These are phyloP conservation scores for Phytophthora sojae DNA, from an alignment of 352 stramenopile species.

Conservation along the genomic window DNA sequence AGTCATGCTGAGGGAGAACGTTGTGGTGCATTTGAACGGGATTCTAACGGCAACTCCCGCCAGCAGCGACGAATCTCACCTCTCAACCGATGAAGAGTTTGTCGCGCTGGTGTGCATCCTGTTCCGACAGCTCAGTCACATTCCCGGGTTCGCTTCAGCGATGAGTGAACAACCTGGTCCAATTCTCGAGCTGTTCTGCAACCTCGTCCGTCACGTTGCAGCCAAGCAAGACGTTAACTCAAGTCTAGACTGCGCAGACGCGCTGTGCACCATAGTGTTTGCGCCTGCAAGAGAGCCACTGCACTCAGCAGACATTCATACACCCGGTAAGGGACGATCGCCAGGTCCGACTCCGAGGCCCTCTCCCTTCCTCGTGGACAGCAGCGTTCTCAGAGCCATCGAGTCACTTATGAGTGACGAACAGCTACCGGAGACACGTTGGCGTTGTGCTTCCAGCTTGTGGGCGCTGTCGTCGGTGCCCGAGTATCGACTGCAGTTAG, in stretches of 20 bases:
- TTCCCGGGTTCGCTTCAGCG: conserved; percentile 23
- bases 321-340: conserved; percentile 2
- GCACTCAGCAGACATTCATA: neutral
- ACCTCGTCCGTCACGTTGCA: conserved; percentile 37
- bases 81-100: conserved; percentile 41
- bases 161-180: conserved; percentile 6
- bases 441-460: conserved; percentile 65
- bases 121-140: conserved; percentile 65
- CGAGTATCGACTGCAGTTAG: conserved; percentile 53
- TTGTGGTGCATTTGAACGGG: conserved; percentile 50
- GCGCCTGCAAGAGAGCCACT: conserved; percentile 9
- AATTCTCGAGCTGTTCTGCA: conserved; percentile 62
- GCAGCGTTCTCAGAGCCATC: conserved; percentile 50
- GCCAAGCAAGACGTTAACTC: conserved; percentile 46
- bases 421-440: conserved; percentile 61
- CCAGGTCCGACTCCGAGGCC: conserved; percentile 20
- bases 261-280: conserved; percentile 68
- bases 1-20: conserved; percentile 55
- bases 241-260: conserved; percentile 68
- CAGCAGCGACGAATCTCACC: conserved; percentile 1
- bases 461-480: conserved; percentile 59
- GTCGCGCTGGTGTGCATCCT: conserved; percentile 65
- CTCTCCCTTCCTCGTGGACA: conserved; percentile 38
- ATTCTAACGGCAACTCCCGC: conserved; percentile 28
- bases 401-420: conserved; percentile 41